Evolutionary conservation across 1,284 basidiomycete species (phyloP).

Genomic region (Sphaerobolus stellatus): DNA sequence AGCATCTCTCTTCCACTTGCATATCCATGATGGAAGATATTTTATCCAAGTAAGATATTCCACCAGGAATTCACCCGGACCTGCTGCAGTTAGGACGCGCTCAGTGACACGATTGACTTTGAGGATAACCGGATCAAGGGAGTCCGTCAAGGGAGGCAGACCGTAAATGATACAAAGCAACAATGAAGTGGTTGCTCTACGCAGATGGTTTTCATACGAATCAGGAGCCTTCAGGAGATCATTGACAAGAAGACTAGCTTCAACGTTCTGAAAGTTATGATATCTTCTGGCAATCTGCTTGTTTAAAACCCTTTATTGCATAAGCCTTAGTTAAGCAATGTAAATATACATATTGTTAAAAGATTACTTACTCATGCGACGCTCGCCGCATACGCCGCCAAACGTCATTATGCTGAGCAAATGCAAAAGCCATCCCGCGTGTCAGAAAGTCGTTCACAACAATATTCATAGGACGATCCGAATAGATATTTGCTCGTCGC

Average conservation of each 20-base stretch:
- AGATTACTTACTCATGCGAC: neutral
- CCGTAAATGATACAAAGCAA: neutral
- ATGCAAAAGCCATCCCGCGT: slow-evolving; percentile 15
- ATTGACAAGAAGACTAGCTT: neutral
- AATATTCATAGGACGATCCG: slow-evolving; percentile 22
- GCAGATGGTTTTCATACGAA: neutral
- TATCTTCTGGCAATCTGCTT: neutral
- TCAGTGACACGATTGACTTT: neutral
- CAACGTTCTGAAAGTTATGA: neutral
- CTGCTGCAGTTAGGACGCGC: neutral
- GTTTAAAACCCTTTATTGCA: neutral
- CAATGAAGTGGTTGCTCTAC: neutral
- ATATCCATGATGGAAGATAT: neutral
- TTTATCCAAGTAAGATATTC: neutral
- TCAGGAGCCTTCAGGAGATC: neutral
- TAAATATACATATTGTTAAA: neutral
- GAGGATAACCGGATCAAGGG: neutral
- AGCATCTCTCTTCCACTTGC: neutral
- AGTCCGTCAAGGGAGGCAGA: neutral
- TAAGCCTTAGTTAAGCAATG: neutral
- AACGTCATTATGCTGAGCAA: slow-evolving; percentile 15
- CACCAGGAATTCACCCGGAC: neutral
- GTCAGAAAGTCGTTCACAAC: slow-evolving; percentile 16
- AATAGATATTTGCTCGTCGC: slow-evolving; percentile 23
- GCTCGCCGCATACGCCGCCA: neutral